Base-by-base conservation (phyloP, 306 rosid species). In the Pterocarpus santalinus region DNA sequence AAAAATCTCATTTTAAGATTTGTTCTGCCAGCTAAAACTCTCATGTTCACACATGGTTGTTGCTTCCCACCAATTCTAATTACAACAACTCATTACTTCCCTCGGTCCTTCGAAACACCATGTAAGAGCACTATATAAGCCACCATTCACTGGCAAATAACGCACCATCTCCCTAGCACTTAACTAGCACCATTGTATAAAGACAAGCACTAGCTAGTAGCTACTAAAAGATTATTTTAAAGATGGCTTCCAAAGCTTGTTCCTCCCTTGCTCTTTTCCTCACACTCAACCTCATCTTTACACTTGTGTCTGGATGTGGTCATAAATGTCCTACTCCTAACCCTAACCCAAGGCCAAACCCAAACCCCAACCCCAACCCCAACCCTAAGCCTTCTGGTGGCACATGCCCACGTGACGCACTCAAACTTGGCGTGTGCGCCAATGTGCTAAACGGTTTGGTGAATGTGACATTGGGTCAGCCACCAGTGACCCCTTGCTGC, bases 401-500 rank as follows among this genome's bases (percentile, higher is more conserved):
- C 0, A 4, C 52, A 1, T 92, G 97, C 84, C 92, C 94, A 0
- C 83, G 75, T 53, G 89, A 92, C 34, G 65, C 92, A 5, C 88
- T 90, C 0, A 85, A 90, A 46, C 66, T 92, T 8, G 92, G 92
- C 9, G 75, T 88, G 0, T 90, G 97, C 28, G 92, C 89, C 17
- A 56, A 82, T 22, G 76, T 92, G 15, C 92, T 92, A 1, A 73
- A 6, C 17, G 86, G 92, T 0, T 65, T 90, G 71, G 2, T 90
- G 1, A 88, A 90, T 68, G 3, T 76, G 8, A 81, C 76, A 4
- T 0, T 90, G 10, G 92, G 97, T 7, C 65, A 35, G 28, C 92
- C 97, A 10, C 94, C 91, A 0, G 90, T 82, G 64, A 7, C 62
- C 0, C 93, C 93, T 3, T 91, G 95, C 86, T 91, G 95, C 85